A percentile compares a stretch with the other conserved stretches of the same genome.
These are phyloP conservation scores for Coemansia sp. DNA, from an alignment of 192 early-diverging fungal genomes.

Conservation along the genomic window DNA sequence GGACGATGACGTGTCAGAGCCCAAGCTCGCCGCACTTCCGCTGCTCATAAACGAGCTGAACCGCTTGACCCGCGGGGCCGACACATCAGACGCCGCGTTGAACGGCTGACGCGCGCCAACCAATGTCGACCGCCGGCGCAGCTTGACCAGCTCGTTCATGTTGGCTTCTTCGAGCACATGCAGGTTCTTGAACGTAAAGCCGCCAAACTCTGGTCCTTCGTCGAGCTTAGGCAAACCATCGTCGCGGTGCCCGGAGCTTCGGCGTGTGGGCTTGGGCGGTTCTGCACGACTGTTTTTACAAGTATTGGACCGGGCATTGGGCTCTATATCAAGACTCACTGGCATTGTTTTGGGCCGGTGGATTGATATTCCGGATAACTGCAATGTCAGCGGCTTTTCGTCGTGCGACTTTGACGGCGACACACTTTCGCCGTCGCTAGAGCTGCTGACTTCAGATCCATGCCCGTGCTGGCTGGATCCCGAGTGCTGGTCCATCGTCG, in stretches of 20 bases:
- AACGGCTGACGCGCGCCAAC: conserved; percentile 13
- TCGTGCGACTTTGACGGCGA: conserved; percentile 15
- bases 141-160: conserved; percentile 75
- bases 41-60: conserved; percentile 8
- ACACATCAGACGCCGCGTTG: background rate
- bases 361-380: conserved; percentile 9
- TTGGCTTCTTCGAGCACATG: conserved; percentile 88
- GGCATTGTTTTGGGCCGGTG: conserved; percentile 35
- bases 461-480: background rate
- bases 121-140: conserved; percentile 58
- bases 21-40: background rate
- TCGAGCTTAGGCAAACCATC: conserved; percentile 13
- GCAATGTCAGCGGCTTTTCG: background rate
- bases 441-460: conserved; percentile 10
- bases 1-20: background rate
- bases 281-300: background rate
- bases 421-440: background rate
- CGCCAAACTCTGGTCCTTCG: conserved; percentile 69
- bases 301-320: background rate
- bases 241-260: background rate
- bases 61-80: background rate
- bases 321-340: conserved; percentile 1
- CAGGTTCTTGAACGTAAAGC: conserved; percentile 90
- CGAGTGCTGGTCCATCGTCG: conserved; percentile 53
- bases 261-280: background rate